These are phyloP conservation scores for Byssochlamys sp. DNA, from an alignment of 2,329 filamentous ascomycete genomes.

Conservation along the genomic window DNA sequence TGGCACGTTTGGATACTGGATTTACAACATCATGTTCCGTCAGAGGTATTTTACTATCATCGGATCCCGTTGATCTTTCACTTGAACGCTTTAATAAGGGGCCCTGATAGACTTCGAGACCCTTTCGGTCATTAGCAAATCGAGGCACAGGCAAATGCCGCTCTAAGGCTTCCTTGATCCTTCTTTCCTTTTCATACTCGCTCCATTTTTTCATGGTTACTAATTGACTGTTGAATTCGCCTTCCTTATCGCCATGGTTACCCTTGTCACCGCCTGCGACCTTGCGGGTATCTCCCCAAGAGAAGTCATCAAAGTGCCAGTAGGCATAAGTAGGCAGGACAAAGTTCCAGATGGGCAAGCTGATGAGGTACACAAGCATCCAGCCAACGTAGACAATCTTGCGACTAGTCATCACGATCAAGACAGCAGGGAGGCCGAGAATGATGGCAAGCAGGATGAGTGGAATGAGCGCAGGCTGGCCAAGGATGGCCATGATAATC, in stretches of 20 bases:
- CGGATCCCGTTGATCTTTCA: too few species aligned
- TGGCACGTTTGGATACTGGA: too few species aligned
- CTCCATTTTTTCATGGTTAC: constrained; percentile 99
- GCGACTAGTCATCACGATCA: constrained; percentile 89
- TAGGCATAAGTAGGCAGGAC: constrained; percentile 86
- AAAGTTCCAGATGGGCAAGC: constrained; percentile 95
- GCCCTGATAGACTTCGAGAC: too few species aligned
- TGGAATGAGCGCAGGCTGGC: constrained; percentile 71
- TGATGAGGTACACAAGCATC: constrained; percentile 93
- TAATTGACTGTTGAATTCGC: constrained; percentile 95
- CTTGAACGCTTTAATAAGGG: too few species aligned
- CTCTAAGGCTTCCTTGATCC: too few species aligned
- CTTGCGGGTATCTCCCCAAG: constrained; percentile 95
- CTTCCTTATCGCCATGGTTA: constrained; percentile 79
- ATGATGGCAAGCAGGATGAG: constrained; percentile 82
- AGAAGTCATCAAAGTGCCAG: constrained; percentile 99
- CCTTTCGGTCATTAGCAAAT: too few species aligned
- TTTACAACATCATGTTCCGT: too few species aligned
- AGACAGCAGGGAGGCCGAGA: constrained; percentile 79
- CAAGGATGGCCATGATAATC: constrained; percentile 75
- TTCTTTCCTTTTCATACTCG: constrained; percentile 87
- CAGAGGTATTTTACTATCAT: too few species aligned
- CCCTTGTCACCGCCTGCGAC: constrained; percentile 82
- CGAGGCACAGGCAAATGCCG: too few species aligned
- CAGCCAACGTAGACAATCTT: constrained; percentile 83